A percentile compares a stretch with the other conserved stretches of the same genome.
Evolutionary conservation across 345 rosid genomes (phyloP).

Genomic region (Euclidium syriacum): DNA sequence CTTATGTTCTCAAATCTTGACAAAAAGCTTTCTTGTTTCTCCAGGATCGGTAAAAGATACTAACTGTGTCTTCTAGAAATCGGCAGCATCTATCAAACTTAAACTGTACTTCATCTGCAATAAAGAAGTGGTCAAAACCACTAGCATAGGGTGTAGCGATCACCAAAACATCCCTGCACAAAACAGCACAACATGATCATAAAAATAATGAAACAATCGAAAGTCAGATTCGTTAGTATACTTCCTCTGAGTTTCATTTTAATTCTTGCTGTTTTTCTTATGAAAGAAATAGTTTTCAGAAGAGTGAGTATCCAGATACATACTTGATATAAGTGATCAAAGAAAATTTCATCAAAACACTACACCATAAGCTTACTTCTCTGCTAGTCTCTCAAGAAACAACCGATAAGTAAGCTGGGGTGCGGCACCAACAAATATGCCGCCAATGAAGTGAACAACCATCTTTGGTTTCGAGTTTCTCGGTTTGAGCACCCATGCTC

Average conservation of each 20-base stretch:
- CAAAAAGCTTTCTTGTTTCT: neutral
- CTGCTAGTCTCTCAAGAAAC: slow-evolving; percentile 91
- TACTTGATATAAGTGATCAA: neutral
- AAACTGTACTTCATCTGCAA: slow-evolving; percentile 95
- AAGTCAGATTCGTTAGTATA: neutral
- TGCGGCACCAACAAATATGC: slow-evolving; percentile 98
- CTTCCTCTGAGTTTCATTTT: neutral
- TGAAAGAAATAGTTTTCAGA: neutral
- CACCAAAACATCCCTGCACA: slow-evolving; percentile 78
- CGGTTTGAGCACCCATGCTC: slow-evolving; percentile 95
- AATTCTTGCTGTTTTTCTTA: neutral
- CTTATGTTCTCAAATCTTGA: neutral
- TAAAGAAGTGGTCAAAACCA: slow-evolving; percentile 90
- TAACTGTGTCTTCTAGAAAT: slow-evolving; percentile 65
- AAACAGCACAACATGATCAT: neutral
- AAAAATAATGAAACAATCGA: neutral
- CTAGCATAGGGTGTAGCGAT: slow-evolving; percentile 95
- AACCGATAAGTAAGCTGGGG: slow-evolving; percentile 93
- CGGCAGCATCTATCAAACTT: slow-evolving; percentile 87
- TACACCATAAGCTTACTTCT: slow-evolving; percentile 44
- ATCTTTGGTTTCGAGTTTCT: slow-evolving; percentile 53
- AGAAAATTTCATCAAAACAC: neutral
- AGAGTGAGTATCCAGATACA: neutral
- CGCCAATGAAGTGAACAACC: slow-evolving; percentile 89
- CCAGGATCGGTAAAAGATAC: slow-evolving; percentile 21